Evolutionary conservation across 345 rosid genomes (phyloP).

Genomic region (Populus ilicifolia): DNA sequence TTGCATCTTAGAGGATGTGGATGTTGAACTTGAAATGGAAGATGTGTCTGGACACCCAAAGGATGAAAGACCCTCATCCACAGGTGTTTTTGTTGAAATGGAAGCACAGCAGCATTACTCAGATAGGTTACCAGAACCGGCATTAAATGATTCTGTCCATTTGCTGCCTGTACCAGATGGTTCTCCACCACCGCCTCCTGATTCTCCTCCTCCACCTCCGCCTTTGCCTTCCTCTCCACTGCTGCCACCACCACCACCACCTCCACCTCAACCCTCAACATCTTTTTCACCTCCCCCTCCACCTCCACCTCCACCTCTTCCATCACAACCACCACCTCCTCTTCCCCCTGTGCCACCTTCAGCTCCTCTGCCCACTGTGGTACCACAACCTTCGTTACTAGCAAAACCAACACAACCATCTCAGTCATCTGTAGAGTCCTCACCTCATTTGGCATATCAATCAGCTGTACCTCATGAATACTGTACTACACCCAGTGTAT

Average conservation of each 20-base stretch:
- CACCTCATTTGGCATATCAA: conserved; percentile 55
- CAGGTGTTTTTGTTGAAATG: conserved; percentile 26
- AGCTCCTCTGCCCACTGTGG: conserved; percentile 35
- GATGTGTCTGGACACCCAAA: conserved; percentile 66
- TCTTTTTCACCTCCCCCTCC: conserved; percentile 41
- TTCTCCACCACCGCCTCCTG: conserved; percentile 66
- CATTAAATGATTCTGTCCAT: conserved; percentile 28
- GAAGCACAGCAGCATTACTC: conserved; percentile 34
- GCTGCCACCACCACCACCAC: conserved; percentile 38
- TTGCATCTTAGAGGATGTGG: conserved; percentile 71
- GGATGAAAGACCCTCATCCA: conserved; percentile 40
- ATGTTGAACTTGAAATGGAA: conserved; percentile 88
- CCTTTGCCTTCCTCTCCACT: conserved; percentile 49
- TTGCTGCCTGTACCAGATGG: conserved; percentile 43
- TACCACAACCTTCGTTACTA: conserved; percentile 39
- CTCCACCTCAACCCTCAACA: conserved; percentile 47
- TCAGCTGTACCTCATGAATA: conserved; percentile 52
- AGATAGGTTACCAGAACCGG: conserved; percentile 33
- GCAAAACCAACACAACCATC: conserved; percentile 44
- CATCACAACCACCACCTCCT: conserved; percentile 22
- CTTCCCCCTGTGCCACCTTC: conserved; percentile 20
- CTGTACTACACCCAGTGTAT: conserved; percentile 46
- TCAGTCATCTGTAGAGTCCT: conserved; percentile 45
- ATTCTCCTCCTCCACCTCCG: conserved; percentile 72
- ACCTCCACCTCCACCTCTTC: conserved; percentile 48